phyloP scores from a whole-genome alignment of 768 basidiomycete species.

The Dentipellis fragilis region DNA sequence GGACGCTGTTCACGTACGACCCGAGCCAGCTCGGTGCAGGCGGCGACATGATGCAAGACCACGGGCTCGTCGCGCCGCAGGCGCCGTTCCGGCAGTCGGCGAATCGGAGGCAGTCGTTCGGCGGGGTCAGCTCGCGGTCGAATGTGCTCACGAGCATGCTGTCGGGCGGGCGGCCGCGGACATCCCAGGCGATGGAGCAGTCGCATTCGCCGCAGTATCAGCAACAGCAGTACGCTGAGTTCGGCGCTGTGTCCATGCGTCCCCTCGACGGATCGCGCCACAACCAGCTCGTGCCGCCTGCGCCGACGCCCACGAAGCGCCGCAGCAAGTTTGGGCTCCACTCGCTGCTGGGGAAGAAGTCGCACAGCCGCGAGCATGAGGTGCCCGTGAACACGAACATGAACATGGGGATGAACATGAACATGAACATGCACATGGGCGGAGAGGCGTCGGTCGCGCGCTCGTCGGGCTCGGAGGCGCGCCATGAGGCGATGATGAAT shows the following conservation, averaged over 20 bases:
- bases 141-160: no score
- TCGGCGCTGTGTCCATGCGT: constrained; percentile 59
- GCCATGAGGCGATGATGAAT: constrained; percentile 35
- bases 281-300: neutral
- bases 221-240: constrained; percentile 60
- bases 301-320: constrained; percentile 37
- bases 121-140: constrained; percentile 45
- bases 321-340: constrained; percentile 68
- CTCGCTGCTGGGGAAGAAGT: constrained; percentile 53
- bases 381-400: neutral
- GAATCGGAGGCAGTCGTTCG: constrained; percentile 64
- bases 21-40: constrained; percentile 26
- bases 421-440: no score
- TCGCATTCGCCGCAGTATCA: no score
- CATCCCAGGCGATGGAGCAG: no score
- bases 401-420: no score
- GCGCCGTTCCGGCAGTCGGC: constrained; percentile 53
- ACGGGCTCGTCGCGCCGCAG: constrained; percentile 50
- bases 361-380: constrained; percentile 15
- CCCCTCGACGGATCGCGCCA: constrained; percentile 15
- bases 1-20: constrained; percentile 56
- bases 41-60: constrained; percentile 25
- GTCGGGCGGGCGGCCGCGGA: no score
- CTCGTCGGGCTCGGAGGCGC: constrained; percentile 21
- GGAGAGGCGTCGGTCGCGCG: constrained; percentile 16